phyloP scores from a whole-genome alignment of 345 rosid species.

The Crucihimalaya himalaica region DNA sequence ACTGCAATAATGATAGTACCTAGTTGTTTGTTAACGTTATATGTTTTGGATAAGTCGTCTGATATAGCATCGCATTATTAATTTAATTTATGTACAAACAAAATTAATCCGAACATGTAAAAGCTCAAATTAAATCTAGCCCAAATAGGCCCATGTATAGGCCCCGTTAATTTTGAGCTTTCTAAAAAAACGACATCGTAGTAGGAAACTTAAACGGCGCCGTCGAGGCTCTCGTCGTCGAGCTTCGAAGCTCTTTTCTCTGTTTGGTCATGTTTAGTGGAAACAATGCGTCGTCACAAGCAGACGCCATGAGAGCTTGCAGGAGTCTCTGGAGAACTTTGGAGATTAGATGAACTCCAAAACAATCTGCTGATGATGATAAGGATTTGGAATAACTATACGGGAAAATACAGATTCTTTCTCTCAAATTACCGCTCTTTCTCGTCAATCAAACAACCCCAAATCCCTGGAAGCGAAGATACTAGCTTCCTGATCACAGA shows the following conservation, averaged over 20 bases:
- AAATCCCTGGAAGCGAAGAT: conserved; percentile 15
- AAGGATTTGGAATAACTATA: conserved; percentile 36
- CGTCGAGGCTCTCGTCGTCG: conserved; percentile 33
- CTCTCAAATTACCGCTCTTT: conserved; percentile 39
- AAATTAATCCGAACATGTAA: not conserved
- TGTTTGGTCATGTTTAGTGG: not conserved
- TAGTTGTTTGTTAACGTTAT: conserved; percentile 1
- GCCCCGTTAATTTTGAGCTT: not conserved
- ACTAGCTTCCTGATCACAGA: not conserved
- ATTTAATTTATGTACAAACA: not conserved
- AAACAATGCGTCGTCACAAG: conserved; percentile 31
- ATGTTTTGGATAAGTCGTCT: conserved; percentile 22
- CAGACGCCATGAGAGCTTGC: conserved; percentile 36
- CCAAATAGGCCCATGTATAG: not conserved
- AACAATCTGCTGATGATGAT: conserved; percentile 35
- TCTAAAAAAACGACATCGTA: not conserved
- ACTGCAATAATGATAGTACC: not conserved
- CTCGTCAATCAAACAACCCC: conserved; percentile 37
- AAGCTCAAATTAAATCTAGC: not conserved
- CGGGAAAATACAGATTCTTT: conserved; percentile 29
- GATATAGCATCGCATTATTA: not conserved
- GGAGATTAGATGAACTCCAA: conserved; percentile 38
- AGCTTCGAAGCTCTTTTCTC: conserved; percentile 9
- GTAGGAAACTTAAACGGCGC: conserved; percentile 1
- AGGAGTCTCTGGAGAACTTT: conserved; percentile 15